Conservation (phyloP, 352 stramenopile genomes). For the Phytopythium vexans region DNA sequence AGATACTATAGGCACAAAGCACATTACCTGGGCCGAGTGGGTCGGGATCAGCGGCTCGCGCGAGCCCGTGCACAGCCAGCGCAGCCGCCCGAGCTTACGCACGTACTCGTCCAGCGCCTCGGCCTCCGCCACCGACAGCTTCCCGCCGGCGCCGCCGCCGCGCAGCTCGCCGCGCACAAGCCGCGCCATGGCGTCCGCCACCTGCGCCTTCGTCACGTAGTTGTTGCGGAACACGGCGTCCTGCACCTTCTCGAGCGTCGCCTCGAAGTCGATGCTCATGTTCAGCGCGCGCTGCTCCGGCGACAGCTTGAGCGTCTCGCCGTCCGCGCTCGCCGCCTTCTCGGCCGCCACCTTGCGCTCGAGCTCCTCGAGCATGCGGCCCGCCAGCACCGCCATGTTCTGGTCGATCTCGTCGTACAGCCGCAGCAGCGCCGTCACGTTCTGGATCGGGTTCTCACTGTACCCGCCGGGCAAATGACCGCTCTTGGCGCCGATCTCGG, state of each 20-base stretch:
- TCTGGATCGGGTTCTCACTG: constrained; percentile 65
- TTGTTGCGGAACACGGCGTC: constrained; percentile 84
- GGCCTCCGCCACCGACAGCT: constrained; percentile 59
- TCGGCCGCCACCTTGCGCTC: constrained; percentile 53
- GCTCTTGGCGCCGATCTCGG: constrained; percentile 10
- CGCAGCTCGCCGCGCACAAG: constrained; percentile 53
- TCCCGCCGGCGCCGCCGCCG: constrained; percentile 40
- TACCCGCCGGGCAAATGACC: constrained; percentile 16
- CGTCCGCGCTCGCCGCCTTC: constrained; percentile 25
- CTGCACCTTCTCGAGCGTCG: constrained; percentile 75
- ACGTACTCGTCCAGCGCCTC: constrained; percentile 75
- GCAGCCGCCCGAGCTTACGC: constrained; percentile 58
- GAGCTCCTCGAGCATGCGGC: constrained; percentile 63
- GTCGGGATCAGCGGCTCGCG: constrained; percentile 64
- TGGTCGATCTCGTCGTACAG: constrained; percentile 84
- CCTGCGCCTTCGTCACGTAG: constrained; percentile 77
- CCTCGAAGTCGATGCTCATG: constrained; percentile 84
- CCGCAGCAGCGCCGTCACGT: constrained; percentile 60
- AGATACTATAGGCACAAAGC: background rate
- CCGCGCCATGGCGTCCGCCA: constrained; percentile 64
- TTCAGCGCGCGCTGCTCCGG: constrained; percentile 70
- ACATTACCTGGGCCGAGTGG: constrained; percentile 23
- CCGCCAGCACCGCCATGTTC: constrained; percentile 80
- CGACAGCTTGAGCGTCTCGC: constrained; percentile 42
- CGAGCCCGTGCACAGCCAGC: constrained; percentile 80